Conservation (phyloP, 176 grass and related monocot species). For the Typha latifolia region DNA sequence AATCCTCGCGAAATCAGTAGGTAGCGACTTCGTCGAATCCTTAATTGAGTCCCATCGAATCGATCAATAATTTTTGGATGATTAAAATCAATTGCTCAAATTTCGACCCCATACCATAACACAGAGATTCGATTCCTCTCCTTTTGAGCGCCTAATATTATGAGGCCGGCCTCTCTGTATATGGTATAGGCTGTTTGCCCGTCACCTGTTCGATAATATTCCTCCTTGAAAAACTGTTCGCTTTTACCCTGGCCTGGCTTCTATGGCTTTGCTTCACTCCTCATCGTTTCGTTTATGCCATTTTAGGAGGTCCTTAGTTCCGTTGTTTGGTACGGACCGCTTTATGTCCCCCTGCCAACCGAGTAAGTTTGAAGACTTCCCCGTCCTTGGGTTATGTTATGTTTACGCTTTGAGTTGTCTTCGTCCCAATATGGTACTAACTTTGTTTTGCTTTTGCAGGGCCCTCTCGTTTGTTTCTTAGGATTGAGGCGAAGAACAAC, state of each 20-base stretch:
- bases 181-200: neutral
- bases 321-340: neutral
- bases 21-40: no score
- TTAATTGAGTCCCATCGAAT: no score
- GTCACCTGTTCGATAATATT: slow-evolving; percentile 41
- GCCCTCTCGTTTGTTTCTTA: slow-evolving; percentile 17
- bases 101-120: no score
- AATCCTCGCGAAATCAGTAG: no score
- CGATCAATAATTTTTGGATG: no score
- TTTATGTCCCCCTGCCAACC: neutral
- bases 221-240: neutral
- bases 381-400: neutral
- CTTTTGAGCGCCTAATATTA: no score
- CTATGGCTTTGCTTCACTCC: slow-evolving; percentile 21
- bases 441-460: neutral
- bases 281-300: neutral
- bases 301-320: neutral
- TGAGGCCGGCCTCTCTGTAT: no score
- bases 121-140: no score
- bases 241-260: neutral
- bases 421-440: neutral
- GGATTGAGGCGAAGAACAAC: slow-evolving; percentile 49
- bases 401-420: neutral
- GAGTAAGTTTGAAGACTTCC: neutral
- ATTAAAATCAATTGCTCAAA: no score